Base-by-base conservation (phyloP, 2,329 filamentous ascomycete genomes). In the Furcasterigmium sp. region DNA sequence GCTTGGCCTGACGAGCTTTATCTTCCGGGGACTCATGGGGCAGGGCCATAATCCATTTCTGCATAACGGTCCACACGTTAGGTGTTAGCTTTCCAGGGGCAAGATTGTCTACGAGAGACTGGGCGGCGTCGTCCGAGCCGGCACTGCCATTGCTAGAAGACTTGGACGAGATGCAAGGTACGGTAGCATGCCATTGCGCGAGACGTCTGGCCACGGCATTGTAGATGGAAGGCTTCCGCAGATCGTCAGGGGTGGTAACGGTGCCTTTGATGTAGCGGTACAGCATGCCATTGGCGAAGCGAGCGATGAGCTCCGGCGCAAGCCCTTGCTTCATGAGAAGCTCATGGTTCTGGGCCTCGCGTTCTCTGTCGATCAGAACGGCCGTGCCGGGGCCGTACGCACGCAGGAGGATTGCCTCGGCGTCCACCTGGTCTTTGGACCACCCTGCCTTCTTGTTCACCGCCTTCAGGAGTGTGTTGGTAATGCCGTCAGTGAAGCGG, bases 401-500 rank as follows among this genome's bases (percentile, higher is more conserved):
- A 54, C 93, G 82, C 57, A 98, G 78, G 51, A 98, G 75, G 53
- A 97, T 80, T 26, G 93, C 87, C 52, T 95, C 87, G 48, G 78
- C 76, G 64, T 97, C 91, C 52, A 91, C 76, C 55, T 90, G 78
- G 42, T 90, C 80, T 55, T 85, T 78, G 40, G 87, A 84, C 52
- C 85, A 72, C 39, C 86, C 87, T 1, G 70, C 62, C 20, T 73
- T 73, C 52, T 73, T 78, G 61, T 88, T 87, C 58, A 86, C 68
- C n/a, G 84, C 82, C 63, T 91, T 91, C 50, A 90, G 73, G 39
- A 91, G 72, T 39, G 91, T 97, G 68, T 98, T 98, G 53, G 93
- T 98, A 68, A 97, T 98, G 59, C 93, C 93, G 58, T 98, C 93
- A 30, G 90, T 98, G 71, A 97, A 98, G 51, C 87, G 84, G 53